Conservation (phyloP, 352 stramenopile genomes). For the Globisporangium paroecandrum region DNA sequence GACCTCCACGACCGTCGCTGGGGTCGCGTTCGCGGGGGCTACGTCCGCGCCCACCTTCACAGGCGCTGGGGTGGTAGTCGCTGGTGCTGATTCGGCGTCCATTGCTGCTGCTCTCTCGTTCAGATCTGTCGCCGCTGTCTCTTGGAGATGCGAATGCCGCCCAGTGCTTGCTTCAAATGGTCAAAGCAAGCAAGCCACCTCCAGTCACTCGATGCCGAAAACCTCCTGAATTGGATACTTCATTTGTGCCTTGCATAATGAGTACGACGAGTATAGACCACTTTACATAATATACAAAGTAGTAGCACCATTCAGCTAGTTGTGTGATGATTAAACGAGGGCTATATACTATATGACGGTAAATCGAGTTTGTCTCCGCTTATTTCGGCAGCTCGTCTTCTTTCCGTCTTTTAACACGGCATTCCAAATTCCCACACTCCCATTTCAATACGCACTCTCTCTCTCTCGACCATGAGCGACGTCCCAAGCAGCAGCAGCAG, state of each 20-base stretch:
- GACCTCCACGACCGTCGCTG: background rate
- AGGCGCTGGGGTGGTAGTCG: background rate
- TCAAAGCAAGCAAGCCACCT: background rate
- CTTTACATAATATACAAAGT: background rate
- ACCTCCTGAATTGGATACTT: background rate
- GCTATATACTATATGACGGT: too few species aligned
- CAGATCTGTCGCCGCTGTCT: background rate
- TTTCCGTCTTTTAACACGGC: background rate
- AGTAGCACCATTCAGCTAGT: too few species aligned
- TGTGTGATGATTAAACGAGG: too few species aligned
- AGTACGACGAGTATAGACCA: background rate
- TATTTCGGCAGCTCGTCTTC: background rate
- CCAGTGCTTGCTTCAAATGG: slow-evolving; percentile 1
- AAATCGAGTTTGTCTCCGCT: background rate
- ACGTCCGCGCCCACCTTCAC: background rate
- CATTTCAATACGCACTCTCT: background rate
- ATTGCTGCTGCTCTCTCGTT: background rate
- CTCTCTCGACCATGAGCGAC: slow-evolving; percentile 13
- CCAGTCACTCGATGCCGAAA: slow-evolving; percentile 5
- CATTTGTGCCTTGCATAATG: background rate
- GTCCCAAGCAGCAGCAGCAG: slow-evolving; percentile 11
- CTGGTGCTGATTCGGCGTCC: background rate
- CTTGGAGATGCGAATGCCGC: background rate
- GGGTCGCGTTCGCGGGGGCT: background rate
- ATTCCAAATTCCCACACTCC: background rate